Conservation (phyloP, 139 green algal species). For the Marvania coccoides region DNA sequence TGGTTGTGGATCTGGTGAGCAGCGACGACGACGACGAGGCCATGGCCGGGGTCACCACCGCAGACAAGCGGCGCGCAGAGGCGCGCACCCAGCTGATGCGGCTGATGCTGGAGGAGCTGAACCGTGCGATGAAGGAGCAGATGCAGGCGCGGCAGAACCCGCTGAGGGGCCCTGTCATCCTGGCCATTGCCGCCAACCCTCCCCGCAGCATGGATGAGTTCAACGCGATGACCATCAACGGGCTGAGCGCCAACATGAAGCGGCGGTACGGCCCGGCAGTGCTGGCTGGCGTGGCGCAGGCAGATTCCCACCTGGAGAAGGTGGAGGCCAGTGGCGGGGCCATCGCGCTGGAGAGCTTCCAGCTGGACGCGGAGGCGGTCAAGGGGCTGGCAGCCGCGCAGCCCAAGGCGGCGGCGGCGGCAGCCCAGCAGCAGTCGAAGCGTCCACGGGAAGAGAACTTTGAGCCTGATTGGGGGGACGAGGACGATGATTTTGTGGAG, state of each 20-base stretch:
- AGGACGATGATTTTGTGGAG: neutral
- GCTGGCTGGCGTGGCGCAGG: conserved; percentile 19
- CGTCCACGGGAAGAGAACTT: neutral
- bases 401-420: neutral
- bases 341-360: conserved; percentile 17
- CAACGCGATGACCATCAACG: neutral
- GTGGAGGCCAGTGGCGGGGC: neutral
- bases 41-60: too few species aligned
- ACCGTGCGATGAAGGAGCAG: neutral
- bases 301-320: conserved; percentile 15
- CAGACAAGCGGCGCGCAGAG: too few species aligned
- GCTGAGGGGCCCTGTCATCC: neutral
- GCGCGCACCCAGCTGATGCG: neutral
- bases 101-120: conserved; percentile 19
- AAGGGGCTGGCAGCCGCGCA: neutral
- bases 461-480: conserved; percentile 1
- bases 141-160: too few species aligned
- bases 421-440: neutral
- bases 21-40: too few species aligned
- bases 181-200: neutral
- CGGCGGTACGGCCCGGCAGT: conserved; percentile 7
- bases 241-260: conserved; percentile 23
- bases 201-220: neutral
- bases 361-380: conserved; percentile 15
- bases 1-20: too few species aligned